Base-by-base conservation (phyloP, 768 basidiomycete genomes). In the Suillus plorans region DNA sequence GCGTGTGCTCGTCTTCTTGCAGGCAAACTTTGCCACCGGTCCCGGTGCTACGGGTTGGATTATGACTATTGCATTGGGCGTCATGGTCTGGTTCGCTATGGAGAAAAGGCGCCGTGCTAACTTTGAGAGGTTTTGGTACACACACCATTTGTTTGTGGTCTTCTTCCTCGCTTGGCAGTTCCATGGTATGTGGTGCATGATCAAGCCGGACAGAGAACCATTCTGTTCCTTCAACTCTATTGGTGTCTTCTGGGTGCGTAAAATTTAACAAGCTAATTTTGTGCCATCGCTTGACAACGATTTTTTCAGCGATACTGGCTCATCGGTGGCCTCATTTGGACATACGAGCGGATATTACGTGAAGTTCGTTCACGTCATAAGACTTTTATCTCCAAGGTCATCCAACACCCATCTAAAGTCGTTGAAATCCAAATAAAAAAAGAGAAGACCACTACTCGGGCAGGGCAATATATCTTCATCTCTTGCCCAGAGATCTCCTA, bases 371-470 rank as follows among this genome's bases (percentile, higher is more conserved):
- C 93, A 31, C 88, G 95, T 61, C 95, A 98, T 75, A 81, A 88
- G 66, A 98, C 97, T 6, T 96, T 89, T 76, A 90, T 98, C 72
- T 92, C 90, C 74, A 96, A 95, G 80, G 93, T 96, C 76, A 90
- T 97, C 75, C 92, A 94, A 72, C 96, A 98, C 77, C 96, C 96
- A 25, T 94, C 92, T 52, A 93, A 91, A 67, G 95, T 97, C 67
- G 84, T 96, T 80, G 95, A 98, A 79, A 80, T 99, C 36, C 97
- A 97, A 77, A 96, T 98, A 84, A 97, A 96, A 83, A 97, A 97
- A 79, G 96, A 97, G 73, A 91, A 90, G 79, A 94, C 87, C 0
- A 89, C 81, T 1, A 87, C 86, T 36, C 84, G 89, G 13, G 94
- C 95, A 1, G 95, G 95, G 22, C 93, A 97, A 75, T 98, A 97